Conservation (phyloP, 2,329 filamentous ascomycete species). For the Chrysoporthe deuterocubensis region DNA sequence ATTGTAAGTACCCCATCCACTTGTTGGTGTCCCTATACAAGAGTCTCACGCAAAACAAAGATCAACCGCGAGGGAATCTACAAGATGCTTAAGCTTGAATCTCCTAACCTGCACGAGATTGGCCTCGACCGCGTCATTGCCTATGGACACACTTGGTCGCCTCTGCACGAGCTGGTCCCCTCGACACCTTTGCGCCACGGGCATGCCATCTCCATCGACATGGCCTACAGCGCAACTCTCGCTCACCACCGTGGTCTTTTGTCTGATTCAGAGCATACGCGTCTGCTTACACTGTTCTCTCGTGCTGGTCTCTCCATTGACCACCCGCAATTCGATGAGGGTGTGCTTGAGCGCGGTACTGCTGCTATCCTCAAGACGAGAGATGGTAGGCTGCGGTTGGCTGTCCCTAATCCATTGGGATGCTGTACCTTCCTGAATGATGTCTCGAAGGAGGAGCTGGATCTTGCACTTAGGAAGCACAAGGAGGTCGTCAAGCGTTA, state of each 20-base stretch:
- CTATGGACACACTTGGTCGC: slow-evolving; percentile 77
- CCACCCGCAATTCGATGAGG: slow-evolving; percentile 68
- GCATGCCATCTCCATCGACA: slow-evolving; percentile 76
- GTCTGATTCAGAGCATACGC: slow-evolving; percentile 61
- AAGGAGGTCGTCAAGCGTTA: slow-evolving; percentile 67
- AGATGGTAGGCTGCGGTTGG: slow-evolving; percentile 69
- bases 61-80: slow-evolving; percentile 72
- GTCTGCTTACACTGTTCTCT: slow-evolving; percentile 70
- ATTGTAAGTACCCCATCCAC: slow-evolving; percentile 30
- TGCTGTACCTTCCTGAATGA: slow-evolving; percentile 72
- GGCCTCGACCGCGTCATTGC: slow-evolving; percentile 74
- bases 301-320: slow-evolving; percentile 74
- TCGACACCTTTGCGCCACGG: slow-evolving; percentile 72
- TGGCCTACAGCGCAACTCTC: slow-evolving; percentile 74
- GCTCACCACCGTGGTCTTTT: slow-evolving; percentile 66
- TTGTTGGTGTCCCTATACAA: too few species aligned
- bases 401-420: slow-evolving; percentile 70
- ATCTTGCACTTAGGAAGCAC: slow-evolving; percentile 62
- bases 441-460: slow-evolving; percentile 64
- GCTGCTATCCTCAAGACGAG: slow-evolving; percentile 72
- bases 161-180: slow-evolving; percentile 71
- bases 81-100: slow-evolving; percentile 75
- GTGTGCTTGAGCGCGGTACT: slow-evolving; percentile 67
- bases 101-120: slow-evolving; percentile 74
- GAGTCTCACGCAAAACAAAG: slow-evolving; percentile 33